Conservation (phyloP, 139 green algal species). For the Eudorina sp. region DNA sequence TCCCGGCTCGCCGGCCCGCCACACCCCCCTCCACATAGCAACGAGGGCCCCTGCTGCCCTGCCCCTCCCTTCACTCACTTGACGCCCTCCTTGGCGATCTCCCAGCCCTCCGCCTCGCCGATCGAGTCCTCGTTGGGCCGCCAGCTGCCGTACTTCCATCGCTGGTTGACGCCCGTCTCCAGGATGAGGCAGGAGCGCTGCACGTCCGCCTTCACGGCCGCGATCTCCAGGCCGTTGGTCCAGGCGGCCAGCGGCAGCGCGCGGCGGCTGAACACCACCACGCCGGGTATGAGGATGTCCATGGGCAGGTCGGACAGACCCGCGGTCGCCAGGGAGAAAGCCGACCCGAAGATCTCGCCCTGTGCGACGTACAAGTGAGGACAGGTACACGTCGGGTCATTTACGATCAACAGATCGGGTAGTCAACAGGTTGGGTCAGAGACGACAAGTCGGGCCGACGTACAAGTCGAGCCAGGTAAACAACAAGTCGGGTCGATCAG, state of each 20-base stretch:
- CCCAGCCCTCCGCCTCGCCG: constrained; percentile 90
- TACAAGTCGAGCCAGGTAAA: no score
- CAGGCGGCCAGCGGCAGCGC: constrained; percentile 93
- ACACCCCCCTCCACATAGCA: no score
- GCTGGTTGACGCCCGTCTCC: constrained; percentile 94
- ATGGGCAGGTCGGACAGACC: constrained; percentile 59
- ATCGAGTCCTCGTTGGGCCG: constrained; percentile 78
- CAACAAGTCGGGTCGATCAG: no score
- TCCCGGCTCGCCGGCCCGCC: no score
- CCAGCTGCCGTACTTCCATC: constrained; percentile 93
- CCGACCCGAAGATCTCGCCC: constrained; percentile 80
- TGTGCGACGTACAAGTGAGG: constrained; percentile 20
- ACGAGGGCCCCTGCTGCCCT: no score
- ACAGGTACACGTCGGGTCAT: no score
- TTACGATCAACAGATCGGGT: no score
- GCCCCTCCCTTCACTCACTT: constrained; percentile 62
- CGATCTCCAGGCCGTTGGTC: constrained; percentile 96
- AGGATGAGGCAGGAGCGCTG: constrained; percentile 88
- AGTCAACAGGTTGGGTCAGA: no score
- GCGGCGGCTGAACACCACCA: constrained; percentile 94
- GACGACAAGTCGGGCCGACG: no score
- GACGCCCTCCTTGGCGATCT: constrained; percentile 87
- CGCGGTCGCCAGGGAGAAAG: constrained; percentile 61
- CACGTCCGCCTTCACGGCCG: constrained; percentile 74
- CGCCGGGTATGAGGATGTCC: constrained; percentile 79